phyloP scores from a whole-genome alignment of 805 yeast genomes.

The Ogataea methylovora region DNA sequence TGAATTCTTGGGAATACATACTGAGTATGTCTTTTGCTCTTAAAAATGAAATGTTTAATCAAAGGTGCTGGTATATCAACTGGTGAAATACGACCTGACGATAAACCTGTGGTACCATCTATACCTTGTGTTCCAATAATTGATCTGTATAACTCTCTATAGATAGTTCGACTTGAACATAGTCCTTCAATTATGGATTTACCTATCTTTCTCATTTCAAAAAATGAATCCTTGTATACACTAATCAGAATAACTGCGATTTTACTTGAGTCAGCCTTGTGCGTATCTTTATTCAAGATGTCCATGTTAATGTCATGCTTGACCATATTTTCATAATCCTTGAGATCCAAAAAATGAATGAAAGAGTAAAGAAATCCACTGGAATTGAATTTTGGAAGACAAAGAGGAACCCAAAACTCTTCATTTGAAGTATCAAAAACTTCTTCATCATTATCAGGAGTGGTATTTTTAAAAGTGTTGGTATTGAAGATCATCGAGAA shows the following conservation, averaged over 20 bases:
- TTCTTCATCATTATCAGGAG: constrained; percentile 20
- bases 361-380: constrained; percentile 83
- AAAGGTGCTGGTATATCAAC: constrained; percentile 48
- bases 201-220: constrained; percentile 59
- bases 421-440: constrained; percentile 31
- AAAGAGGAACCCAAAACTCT: constrained; percentile 90
- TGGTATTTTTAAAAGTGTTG: constrained; percentile 35
- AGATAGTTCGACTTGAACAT: constrained; percentile 26
- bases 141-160: constrained; percentile 19
- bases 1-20: constrained; percentile 29
- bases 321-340: constrained; percentile 22
- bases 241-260: constrained; percentile 42
- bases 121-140: constrained; percentile 22
- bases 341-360: constrained; percentile 49
- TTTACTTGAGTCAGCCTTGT: constrained; percentile 16
- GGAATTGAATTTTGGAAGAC: constrained; percentile 84
- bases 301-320: constrained; percentile 20
- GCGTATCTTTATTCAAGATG: constrained; percentile 5
- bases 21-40: constrained; percentile 62
- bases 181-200: constrained; percentile 40
- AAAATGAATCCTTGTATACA: constrained; percentile 74
- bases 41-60: constrained; percentile 76
- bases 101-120: constrained; percentile 19
- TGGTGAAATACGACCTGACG: constrained; percentile 34
- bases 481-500: constrained; percentile 63